These are phyloP conservation scores for Pythium graminicola DNA, from an alignment of 352 stramenopile genomes.

Conservation along the genomic window DNA sequence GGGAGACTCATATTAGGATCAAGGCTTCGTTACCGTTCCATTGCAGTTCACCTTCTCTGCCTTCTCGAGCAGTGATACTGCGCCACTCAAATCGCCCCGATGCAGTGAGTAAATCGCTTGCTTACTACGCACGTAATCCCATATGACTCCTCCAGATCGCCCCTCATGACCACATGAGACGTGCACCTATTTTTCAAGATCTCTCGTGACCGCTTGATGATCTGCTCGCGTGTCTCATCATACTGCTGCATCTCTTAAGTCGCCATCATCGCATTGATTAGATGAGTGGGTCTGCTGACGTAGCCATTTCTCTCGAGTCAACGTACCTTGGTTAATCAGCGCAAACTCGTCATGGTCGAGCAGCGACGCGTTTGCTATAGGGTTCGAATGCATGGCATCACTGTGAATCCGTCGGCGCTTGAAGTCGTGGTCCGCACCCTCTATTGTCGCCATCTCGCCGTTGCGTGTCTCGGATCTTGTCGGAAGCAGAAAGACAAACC, in stretches of 20 bases:
- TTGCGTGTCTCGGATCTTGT: neutral
- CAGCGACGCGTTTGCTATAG: conserved; percentile 5
- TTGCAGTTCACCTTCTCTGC: conserved; percentile 41
- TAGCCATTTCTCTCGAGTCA: neutral
- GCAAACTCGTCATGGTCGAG: conserved; percentile 26
- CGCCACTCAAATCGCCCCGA: conserved; percentile 63
- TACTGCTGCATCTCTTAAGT: conserved; percentile 90
- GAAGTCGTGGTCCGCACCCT: conserved; percentile 9
- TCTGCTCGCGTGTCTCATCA: conserved; percentile 88
- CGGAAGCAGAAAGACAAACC: too few relatives aligned
- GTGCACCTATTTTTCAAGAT: conserved; percentile 88
- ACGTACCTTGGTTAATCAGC: conserved; percentile 25
- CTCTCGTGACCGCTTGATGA: conserved; percentile 94
- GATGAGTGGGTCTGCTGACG: neutral
- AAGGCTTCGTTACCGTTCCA: too few relatives aligned
- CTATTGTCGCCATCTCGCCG: neutral
- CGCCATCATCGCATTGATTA: neutral
- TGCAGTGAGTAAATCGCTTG: conserved; percentile 93
- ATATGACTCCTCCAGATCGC: neutral
- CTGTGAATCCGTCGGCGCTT: conserved; percentile 15
- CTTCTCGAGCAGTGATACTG: conserved; percentile 41
- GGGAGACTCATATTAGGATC: too few relatives aligned
- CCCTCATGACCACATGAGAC: neutral
- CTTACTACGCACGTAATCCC: conserved; percentile 49
- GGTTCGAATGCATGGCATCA: neutral